Evolutionary conservation across 2,329 filamentous ascomycete species (phyloP).

Genomic region (Claviceps maximensis): DNA sequence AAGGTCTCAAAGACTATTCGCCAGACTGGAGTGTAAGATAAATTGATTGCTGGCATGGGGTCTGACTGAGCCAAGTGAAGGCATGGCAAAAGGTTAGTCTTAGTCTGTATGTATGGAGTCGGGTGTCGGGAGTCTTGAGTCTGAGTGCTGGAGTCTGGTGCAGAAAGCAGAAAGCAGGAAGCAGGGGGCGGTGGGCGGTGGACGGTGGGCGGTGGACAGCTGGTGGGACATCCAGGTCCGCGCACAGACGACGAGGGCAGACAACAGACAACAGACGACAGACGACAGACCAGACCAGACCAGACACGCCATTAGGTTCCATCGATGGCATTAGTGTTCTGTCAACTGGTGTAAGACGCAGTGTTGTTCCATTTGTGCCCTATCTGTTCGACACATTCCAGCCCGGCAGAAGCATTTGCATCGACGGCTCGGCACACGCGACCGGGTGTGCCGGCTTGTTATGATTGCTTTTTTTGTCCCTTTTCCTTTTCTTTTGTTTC

Average conservation of each 20-base stretch:
- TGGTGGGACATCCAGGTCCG: too few species aligned
- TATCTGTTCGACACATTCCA: background rate
- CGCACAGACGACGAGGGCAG: too few species aligned
- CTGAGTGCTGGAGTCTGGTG: too few species aligned
- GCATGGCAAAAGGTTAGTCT: background rate
- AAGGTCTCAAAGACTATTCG: background rate
- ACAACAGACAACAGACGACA: too few species aligned
- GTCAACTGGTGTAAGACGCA: background rate
- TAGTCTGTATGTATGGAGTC: background rate
- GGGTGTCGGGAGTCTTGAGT: background rate
- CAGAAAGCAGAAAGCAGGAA: too few species aligned
- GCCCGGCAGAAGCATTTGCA: background rate
- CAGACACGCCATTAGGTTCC: background rate
- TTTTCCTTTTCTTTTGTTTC: background rate
- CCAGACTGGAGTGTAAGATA: background rate
- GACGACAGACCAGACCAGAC: too few species aligned
- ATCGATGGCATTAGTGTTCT: background rate
- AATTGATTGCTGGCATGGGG: background rate
- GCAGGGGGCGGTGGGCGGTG: too few species aligned
- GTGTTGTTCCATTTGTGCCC: background rate
- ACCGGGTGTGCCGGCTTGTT: background rate
- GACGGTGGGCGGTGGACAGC: too few species aligned
- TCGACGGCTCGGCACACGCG: background rate
- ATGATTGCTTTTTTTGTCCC: background rate
- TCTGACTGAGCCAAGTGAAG: background rate